phyloP scores from a whole-genome alignment of 73 alveolate genomes.

The Tetrahymena elliotti region DNA sequence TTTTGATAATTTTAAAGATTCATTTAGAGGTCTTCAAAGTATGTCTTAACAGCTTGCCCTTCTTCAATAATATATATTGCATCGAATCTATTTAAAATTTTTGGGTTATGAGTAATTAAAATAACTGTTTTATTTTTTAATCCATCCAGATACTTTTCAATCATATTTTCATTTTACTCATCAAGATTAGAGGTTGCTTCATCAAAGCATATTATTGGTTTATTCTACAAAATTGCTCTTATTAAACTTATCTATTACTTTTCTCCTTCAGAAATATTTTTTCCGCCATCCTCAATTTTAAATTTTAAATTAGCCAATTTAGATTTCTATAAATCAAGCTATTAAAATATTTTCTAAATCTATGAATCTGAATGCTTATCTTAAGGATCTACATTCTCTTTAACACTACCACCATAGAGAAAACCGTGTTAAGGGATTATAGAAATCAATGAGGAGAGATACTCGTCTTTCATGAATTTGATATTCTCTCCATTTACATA shows the following conservation, averaged over 20 bases:
- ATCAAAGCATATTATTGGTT: conserved; percentile 23
- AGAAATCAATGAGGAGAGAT: conserved; percentile 56
- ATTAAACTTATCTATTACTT: conserved; percentile 9
- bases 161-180: conserved; percentile 44
- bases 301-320: background rate
- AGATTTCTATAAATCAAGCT: background rate
- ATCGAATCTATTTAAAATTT: background rate
- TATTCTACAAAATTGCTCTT: conserved; percentile 11
- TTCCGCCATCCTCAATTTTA: background rate
- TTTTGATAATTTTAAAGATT: background rate
- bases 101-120: background rate
- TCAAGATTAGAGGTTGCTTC: conserved; percentile 47
- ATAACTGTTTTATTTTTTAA: background rate
- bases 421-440: conserved; percentile 70
- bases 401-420: conserved; percentile 56
- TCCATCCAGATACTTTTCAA: conserved; percentile 19
- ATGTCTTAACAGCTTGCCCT: background rate
- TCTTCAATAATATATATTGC: background rate
- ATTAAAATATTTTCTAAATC: conserved; percentile 46
- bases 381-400: conserved; percentile 83
- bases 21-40: background rate
- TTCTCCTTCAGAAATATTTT: conserved; percentile 18
- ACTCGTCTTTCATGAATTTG: conserved; percentile 34
- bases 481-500: conserved; percentile 59
- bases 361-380: conserved; percentile 42